These are phyloP conservation scores for Penicillium sp. DNA, from an alignment of 2,329 filamentous ascomycete genomes.

Conservation along the genomic window DNA sequence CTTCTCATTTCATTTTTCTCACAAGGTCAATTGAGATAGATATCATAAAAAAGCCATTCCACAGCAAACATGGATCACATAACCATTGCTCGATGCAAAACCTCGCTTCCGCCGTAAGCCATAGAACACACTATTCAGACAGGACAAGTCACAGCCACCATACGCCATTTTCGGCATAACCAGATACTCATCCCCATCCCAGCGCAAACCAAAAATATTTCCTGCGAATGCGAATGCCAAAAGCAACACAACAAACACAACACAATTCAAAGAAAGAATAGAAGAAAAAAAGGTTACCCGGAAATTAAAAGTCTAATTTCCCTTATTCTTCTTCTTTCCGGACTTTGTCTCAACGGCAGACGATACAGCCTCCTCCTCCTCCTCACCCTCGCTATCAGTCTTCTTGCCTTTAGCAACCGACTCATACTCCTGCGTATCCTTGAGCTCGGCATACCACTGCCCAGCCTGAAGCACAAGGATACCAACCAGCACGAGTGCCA, in stretches of 20 bases:
- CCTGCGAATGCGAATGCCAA: not conserved
- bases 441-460: conserved; percentile 97
- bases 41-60: not conserved
- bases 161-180: not conserved
- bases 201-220: not conserved
- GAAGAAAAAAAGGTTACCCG: not conserved
- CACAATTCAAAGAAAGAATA: not conserved
- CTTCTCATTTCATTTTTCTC: not conserved
- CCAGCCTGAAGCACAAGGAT: conserved; percentile 91
- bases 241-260: not conserved
- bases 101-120: not conserved
- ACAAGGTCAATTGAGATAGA: not conserved
- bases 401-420: conserved; percentile 51
- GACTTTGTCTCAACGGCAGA: conserved; percentile 12
- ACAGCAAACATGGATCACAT: not conserved
- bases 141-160: not conserved
- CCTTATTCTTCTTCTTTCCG: conserved; percentile 3
- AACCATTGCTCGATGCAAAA: not conserved
- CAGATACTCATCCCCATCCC: not conserved
- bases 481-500: conserved; percentile 87
- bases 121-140: not conserved
- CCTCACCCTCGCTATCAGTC: conserved; percentile 27
- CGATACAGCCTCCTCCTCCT: conserved; percentile 1
- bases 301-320: not conserved
- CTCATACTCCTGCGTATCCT: conserved; percentile 77